A percentile compares a stretch with the other conserved stretches of the same genome.
These are phyloP conservation scores for Elsinoe batatas DNA, from an alignment of 2,329 filamentous ascomycete species.

Conservation along the genomic window DNA sequence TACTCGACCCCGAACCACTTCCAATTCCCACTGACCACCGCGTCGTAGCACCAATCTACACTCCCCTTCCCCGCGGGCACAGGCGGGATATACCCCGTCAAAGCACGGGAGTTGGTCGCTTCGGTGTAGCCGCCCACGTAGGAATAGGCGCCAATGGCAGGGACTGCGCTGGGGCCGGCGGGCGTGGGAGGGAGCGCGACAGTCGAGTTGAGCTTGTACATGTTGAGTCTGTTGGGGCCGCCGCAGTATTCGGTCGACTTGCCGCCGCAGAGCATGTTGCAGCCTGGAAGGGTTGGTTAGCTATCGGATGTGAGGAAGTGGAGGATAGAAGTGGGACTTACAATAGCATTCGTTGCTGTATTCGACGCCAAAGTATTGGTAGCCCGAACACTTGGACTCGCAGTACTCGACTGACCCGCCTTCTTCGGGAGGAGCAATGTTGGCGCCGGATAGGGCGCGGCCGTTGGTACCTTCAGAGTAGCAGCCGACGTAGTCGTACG, in stretches of 20 bases:
- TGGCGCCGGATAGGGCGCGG: conserved; percentile 21
- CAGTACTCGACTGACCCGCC: conserved; percentile 29
- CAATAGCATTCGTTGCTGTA: conserved; percentile 29
- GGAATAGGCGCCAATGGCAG: conserved; percentile 1
- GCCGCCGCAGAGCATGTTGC: conserved; percentile 23
- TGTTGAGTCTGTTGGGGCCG: conserved; percentile 23
- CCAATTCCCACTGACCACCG: conserved; percentile 18
- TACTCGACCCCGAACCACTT: conserved; percentile 32
- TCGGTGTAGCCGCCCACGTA: conserved; percentile 25
- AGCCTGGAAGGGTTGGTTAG: too few species aligned
- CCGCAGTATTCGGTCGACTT: conserved; percentile 26
- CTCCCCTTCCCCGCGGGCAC: neutral
- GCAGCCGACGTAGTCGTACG: conserved; percentile 29
- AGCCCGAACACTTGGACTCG: conserved; percentile 22
- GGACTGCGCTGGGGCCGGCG: neutral
- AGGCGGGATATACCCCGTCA: conserved; percentile 20
- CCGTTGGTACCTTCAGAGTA: conserved; percentile 26
- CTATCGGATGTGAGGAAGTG: too few species aligned
- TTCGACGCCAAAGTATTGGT: conserved; percentile 31
- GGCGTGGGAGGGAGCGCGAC: conserved; percentile 8
- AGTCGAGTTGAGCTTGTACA: conserved; percentile 20
- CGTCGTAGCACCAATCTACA: neutral
- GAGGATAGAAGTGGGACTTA: neutral
- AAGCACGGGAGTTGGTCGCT: conserved; percentile 19
- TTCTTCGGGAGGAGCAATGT: conserved; percentile 17